Evolutionary conservation across 768 basidiomycete genomes (phyloP), one percentile per base, ranked within the genome.

Genomic region (Hydnum rufescens): DNA sequence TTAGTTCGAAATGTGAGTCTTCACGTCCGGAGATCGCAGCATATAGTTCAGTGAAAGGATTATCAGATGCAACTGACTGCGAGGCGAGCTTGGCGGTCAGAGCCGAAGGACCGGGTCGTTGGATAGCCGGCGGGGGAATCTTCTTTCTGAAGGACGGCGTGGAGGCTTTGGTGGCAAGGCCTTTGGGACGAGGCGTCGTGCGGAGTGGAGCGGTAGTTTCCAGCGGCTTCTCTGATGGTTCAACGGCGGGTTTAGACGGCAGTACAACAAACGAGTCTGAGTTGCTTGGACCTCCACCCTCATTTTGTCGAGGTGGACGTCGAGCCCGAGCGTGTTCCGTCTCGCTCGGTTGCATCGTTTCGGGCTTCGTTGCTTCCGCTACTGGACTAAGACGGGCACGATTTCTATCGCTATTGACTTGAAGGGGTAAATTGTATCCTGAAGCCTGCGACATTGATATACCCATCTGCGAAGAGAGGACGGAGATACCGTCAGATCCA

Each of bases 11-110:
- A 0, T 77, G 75, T 4, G 74, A 64, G n/a, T 67, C 65, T 3
- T 77, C 76, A 2, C 84, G 78, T 0, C 87, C 84, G 0, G 85
- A 81, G 25, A 90, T 83, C 3, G 82, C 75, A 4, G 81, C 81
- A 62, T 97, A 97, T 28, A 84, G 66, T 59, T 90, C 81, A 4
- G 81, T 72, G 64, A 92, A 95, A 1, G 93, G 90, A 62, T 93
- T 95, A 5, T 81, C 71, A 36, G 68, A 62, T 13, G 75, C 70
- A 34, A 73, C 68, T 4, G 71, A 71, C 2, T 81, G 73, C 3
- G 77, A 73, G 1, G 80, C 81, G 25, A 96, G 72, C 69, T 86
- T 77, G 1, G 78, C 68, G 0, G 83, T 78, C 18, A 95, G 67
- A 25, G 78, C 74, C 1, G 87, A 90, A 16, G 26, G 13, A 22